Evolutionary conservation across 2,329 filamentous ascomycete genomes (phyloP).

Genomic region (Fusarium sp.): DNA sequence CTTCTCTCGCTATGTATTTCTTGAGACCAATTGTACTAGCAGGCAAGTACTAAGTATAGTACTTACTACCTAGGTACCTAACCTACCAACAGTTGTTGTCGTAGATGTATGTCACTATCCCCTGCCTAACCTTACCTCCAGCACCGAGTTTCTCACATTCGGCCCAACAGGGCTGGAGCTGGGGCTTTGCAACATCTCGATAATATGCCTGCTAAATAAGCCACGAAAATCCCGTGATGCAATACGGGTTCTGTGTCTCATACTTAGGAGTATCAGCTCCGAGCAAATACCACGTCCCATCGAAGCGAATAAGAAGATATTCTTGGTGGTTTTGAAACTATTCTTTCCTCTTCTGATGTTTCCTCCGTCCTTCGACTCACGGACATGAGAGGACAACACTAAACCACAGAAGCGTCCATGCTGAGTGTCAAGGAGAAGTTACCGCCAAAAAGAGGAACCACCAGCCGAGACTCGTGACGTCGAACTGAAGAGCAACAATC

Average conservation of each 20-base stretch:
- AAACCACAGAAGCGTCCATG: background rate
- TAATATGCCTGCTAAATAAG: slow-evolving; percentile 18
- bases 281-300: background rate
- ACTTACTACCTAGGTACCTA: background rate
- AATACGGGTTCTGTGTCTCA: slow-evolving; percentile 21
- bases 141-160: background rate
- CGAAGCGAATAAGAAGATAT: background rate
- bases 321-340: background rate
- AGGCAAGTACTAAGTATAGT: background rate
- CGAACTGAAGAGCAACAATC: slow-evolving; percentile 13
- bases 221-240: slow-evolving; percentile 24
- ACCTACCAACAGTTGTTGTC: background rate
- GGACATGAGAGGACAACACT: background rate
- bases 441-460: slow-evolving; percentile 18
- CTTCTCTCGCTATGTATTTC: slow-evolving; percentile 9
- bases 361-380: background rate
- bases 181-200: slow-evolving; percentile 14
- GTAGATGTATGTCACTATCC: background rate
- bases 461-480: slow-evolving; percentile 25
- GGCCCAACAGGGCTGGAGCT: slow-evolving; percentile 15
- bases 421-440: background rate
- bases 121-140: background rate
- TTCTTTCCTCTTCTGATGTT: background rate
- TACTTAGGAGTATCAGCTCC: slow-evolving; percentile 13
- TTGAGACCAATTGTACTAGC: background rate